Base-by-base conservation (phyloP, 306 rosid genomes). In the Lotus japonicus region DNA sequence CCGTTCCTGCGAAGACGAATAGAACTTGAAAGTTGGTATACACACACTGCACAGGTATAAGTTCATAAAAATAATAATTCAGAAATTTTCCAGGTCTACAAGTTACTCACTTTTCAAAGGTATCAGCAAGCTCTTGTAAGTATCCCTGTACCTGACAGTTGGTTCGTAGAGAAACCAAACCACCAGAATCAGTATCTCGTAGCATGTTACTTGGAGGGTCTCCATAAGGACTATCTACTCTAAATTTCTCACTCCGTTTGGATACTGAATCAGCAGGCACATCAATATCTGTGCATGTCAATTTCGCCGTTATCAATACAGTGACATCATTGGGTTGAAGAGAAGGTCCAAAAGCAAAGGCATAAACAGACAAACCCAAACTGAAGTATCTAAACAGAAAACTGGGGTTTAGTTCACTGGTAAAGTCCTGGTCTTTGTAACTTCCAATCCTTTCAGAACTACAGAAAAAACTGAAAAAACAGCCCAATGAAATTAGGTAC, bases 61-160 rank as follows among this genome's bases (percentile, higher is more conserved):
- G 62, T 54, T 55, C 21, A 21, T 31, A 58, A 9, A 12, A 31
- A 42, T 57, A 36, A 46, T n/a, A 63, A 36, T 38, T 15, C 16
- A 42, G 55, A 11, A 35, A 60, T 63, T 41, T 64, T 67, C 28
- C 18, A 50, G 57, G 52, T 58, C 61, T 73, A 7, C 46, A 23
- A 11, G 70, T 58, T 67, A 19, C 82, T 67, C 77, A 90, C 98
- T 84, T 89, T 69, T 92, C 96, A 63, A 92, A 83, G 65, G 80
- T 82, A 71, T 90, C 95, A 80, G 98, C 96, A 77, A 86, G 94
- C 82, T 89, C 97, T 74, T 90, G 97, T 46, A 92, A 77, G 85
- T 84, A 92, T 33, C 98, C 97, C 81, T 92, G 96, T 46, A 90
- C 78, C 87, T 92, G 98, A 92, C 89, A 86, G 79, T 88, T 88